Evolutionary conservation across 176 grass and related monocot genomes (phyloP), one percentile per base, ranked within the genome.

Genomic region (Rhynchospora tenuis): DNA sequence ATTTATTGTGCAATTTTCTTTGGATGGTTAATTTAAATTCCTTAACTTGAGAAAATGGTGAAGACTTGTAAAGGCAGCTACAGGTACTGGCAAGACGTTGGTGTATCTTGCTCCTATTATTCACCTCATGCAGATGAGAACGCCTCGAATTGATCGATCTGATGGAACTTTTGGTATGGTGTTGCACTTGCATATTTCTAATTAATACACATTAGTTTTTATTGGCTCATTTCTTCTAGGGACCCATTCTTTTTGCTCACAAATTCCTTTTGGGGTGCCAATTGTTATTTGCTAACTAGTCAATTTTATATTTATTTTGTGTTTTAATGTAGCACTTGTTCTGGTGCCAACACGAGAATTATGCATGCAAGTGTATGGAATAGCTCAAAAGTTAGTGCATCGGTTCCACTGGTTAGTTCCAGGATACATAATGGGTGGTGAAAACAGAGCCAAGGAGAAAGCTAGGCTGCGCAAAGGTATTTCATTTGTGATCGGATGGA

Each of bases 361-460:
- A 59, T 95, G 96, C 85, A 84, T 90, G 84, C 96, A 99, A 90
- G 93, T 99, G 62, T 90, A 99, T 55, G 96, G 88, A 64, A 89
- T 95, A 66, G 80, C 91, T 12, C 93, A 99, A 24, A 90, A 99
- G 81, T 54, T 95, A 74, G 85, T 99, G 73, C 96, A 99, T 65
- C 84, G 88, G 57, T 99, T 99, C 78, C 96, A 99, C 66, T 99
- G 91, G 92, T 91, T 99, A 84, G 93, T 95, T 73, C 96, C 96
- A 68, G 93, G 96, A 45, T 99, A 92, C 64, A 88, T 99, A 1
- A 93, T 92, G 91, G 96, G 96, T 4, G 96, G 96, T 76, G 96
- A 99, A 84, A 95, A 95, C 23, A 92, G 91, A 86, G 54, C 85
- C 66, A 95, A 99, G 80, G 96, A 99, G 86, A 99, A 95, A 85